Conservation (phyloP, 768 basidiomycete species). For the Lentinula lateritia region DNA sequence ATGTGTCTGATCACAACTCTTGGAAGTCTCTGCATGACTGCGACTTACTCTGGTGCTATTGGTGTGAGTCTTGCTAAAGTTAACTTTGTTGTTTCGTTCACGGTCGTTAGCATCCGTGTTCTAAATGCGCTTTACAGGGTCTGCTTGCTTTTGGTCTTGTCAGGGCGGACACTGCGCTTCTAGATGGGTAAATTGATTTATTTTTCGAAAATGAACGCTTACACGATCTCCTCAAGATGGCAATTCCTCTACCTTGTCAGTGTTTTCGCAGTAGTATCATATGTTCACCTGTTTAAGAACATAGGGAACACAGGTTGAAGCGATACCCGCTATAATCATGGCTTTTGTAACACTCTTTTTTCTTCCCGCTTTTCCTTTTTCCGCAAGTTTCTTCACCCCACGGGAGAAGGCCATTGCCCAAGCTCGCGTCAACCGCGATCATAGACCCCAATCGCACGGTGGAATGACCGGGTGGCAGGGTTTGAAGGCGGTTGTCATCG, state of each 20-base stretch:
- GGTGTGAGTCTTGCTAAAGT: constrained; percentile 27
- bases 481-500: constrained; percentile 43
- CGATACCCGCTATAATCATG: constrained; percentile 51
- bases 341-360: constrained; percentile 41
- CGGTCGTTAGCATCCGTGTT: neutral
- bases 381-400: constrained; percentile 44
- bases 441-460: constrained; percentile 54
- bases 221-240: constrained; percentile 30
- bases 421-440: constrained; percentile 49
- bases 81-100: neutral
- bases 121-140: constrained; percentile 27
- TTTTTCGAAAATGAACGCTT: neutral
- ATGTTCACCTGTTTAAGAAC: neutral
- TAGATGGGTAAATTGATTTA: constrained; percentile 26
- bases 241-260: constrained; percentile 52
- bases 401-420: constrained; percentile 54
- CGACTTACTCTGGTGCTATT: constrained; percentile 50
- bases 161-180: constrained; percentile 38
- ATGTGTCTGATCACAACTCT: neutral
- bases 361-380: constrained; percentile 52
- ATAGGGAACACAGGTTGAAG: constrained; percentile 44
- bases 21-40: constrained; percentile 50
- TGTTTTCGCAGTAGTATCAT: neutral
- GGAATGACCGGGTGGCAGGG: constrained; percentile 54
- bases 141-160: constrained; percentile 54